Percentiles rank a stretch among this genome's conserved stretches.
These are phyloP conservation scores for Dothideomycetes sp. DNA, from an alignment of 2,329 filamentous ascomycete genomes.

Conservation along the genomic window DNA sequence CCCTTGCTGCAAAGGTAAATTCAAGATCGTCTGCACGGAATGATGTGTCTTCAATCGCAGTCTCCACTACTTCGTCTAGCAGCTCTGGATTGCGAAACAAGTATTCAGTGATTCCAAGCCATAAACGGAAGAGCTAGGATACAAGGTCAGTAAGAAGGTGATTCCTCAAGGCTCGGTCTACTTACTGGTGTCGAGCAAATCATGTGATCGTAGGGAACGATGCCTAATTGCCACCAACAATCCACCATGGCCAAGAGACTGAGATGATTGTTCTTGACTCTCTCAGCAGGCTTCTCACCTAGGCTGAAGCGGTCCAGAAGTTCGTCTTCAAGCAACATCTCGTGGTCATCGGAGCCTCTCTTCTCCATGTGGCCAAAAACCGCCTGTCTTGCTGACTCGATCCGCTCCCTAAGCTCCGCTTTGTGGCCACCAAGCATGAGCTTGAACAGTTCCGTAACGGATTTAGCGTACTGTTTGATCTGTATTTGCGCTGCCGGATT, in stretches of 20 bases:
- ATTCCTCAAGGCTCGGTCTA: no score
- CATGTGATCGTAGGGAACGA: slow-evolving; percentile 98
- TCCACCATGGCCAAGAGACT: slow-evolving; percentile 93
- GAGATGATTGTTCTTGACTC: slow-evolving; percentile 83
- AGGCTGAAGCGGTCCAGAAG: slow-evolving; percentile 84
- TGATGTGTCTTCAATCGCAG: slow-evolving; percentile 77
- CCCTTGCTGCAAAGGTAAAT: slow-evolving; percentile 91
- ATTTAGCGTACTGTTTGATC: slow-evolving; percentile 86
- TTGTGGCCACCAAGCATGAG: slow-evolving; percentile 83
- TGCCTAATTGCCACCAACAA: slow-evolving; percentile 89
- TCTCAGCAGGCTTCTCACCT: slow-evolving; percentile 54
- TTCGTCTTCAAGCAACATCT: slow-evolving; percentile 65
- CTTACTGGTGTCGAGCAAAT: slow-evolving; percentile 85
- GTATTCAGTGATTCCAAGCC: slow-evolving; percentile 94
- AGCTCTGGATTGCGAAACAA: slow-evolving; percentile 75
- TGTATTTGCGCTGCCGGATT: slow-evolving; percentile 88
- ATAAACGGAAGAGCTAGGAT: slow-evolving; percentile 80
- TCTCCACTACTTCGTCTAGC: slow-evolving; percentile 74
- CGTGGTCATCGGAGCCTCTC: slow-evolving; percentile 45
- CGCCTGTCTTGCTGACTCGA: slow-evolving; percentile 67
- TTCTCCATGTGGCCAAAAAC: slow-evolving; percentile 41
- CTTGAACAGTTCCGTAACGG: slow-evolving; percentile 90
- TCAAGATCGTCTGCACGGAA: slow-evolving; percentile 95
- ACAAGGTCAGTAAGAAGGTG: background rate
- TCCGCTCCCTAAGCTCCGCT: slow-evolving; percentile 60